phyloP scores from a whole-genome alignment of 495 filamentous ascomycete species.

The Clavariopsis aquatica region DNA sequence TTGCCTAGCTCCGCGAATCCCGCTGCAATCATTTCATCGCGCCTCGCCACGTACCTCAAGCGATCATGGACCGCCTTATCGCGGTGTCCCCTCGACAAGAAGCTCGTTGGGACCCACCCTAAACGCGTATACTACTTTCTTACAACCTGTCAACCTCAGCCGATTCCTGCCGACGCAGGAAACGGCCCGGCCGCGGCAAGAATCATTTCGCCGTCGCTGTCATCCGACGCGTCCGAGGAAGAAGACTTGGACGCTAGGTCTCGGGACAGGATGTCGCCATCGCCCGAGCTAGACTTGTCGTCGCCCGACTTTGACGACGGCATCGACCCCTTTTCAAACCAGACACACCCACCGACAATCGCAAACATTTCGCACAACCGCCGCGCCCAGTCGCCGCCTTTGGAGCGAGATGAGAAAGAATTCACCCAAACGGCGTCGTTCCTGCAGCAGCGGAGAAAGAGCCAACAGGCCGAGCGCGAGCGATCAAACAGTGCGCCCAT shows the following conservation, averaged over 20 bases:
- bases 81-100: constrained; percentile 88
- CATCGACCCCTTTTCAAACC: constrained; percentile 59
- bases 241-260: constrained; percentile 69
- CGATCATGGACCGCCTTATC: constrained; percentile 78
- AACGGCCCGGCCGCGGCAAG: constrained; percentile 50
- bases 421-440: constrained; percentile 82
- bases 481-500: constrained; percentile 2
- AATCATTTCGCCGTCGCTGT: constrained; percentile 83
- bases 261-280: constrained; percentile 77
- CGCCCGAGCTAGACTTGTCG: constrained; percentile 90
- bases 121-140: constrained; percentile 96
- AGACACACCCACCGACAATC: constrained; percentile 47
- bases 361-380: constrained; percentile 58
- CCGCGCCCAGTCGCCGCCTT: constrained; percentile 75
- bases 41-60: constrained; percentile 84
- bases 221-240: constrained; percentile 69
- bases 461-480: constrained; percentile 30
- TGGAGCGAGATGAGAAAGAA: constrained; percentile 94
- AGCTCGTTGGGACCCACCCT: constrained; percentile 87
- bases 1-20: constrained; percentile 87
- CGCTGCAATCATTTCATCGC: constrained; percentile 89
- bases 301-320: constrained; percentile 82
- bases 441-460: constrained; percentile 71
- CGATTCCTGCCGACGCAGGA: constrained; percentile 64
- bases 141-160: constrained; percentile 77